Conservation (phyloP, 345 rosid species). For the Pelargonium nanum region DNA sequence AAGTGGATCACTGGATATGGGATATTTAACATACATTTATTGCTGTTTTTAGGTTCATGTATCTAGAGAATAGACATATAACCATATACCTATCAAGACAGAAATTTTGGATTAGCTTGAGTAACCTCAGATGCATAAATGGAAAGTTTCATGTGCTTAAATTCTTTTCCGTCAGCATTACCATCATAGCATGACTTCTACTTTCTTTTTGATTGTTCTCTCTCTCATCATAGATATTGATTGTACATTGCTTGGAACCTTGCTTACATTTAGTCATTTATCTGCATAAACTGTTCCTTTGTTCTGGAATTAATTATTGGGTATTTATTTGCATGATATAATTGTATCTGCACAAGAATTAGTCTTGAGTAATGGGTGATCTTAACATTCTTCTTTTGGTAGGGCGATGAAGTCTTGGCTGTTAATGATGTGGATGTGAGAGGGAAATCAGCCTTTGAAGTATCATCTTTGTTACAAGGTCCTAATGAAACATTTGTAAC, state of each 20-base stretch:
- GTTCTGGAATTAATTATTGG: neutral
- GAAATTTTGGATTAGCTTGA: neutral
- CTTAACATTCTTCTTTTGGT: conserved; percentile 10
- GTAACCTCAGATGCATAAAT: neutral
- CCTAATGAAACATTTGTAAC: conserved; percentile 77
- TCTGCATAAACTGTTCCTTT: conserved; percentile 2
- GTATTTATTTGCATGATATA: neutral
- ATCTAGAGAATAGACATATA: neutral
- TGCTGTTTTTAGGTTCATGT: neutral
- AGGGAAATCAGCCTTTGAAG: conserved; percentile 93
- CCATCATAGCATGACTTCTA: too few species aligned
- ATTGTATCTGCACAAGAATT: neutral
- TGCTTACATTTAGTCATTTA: neutral
- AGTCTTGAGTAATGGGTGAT: neutral
- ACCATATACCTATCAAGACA: neutral
- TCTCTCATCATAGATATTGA: neutral
- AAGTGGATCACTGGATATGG: neutral
- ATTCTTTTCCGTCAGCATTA: too few species aligned
- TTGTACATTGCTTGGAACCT: neutral
- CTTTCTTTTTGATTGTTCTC: neutral
- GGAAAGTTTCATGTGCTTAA: neutral
- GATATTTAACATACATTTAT: neutral
- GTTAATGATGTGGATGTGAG: conserved; percentile 69
- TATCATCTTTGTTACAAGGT: conserved; percentile 85
- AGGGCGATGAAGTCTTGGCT: conserved; percentile 83